Conservation (phyloP, 2,329 filamentous ascomycete species). For the Mycogone perniciosa region DNA sequence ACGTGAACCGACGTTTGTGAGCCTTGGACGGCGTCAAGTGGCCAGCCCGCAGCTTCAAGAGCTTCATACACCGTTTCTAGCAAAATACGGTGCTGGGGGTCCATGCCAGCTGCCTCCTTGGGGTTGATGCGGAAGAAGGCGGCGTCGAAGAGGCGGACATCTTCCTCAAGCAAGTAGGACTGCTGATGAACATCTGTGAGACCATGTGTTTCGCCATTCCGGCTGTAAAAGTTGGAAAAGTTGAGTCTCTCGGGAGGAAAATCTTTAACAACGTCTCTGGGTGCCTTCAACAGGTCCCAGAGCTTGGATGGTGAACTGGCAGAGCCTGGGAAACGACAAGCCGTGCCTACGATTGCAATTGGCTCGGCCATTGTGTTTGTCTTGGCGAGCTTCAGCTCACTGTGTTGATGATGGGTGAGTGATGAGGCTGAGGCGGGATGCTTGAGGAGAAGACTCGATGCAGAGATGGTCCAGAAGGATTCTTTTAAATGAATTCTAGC, state of each 20-base stretch:
- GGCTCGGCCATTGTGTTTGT: conserved; percentile 20
- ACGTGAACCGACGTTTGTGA: conserved; percentile 20
- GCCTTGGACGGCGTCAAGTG: conserved; percentile 22
- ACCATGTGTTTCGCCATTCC: conserved; percentile 27
- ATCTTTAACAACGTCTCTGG: conserved; percentile 27
- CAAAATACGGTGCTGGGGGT: conserved; percentile 37
- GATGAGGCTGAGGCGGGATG: no score
- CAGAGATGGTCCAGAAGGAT: no score
- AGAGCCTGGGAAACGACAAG: conserved; percentile 33
- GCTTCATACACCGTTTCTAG: conserved; percentile 36
- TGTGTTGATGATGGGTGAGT: no score
- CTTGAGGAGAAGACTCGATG: no score
- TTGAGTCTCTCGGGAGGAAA: conserved; percentile 20
- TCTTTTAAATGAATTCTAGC: no score
- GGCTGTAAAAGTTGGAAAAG: conserved; percentile 17
- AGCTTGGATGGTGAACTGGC: conserved; percentile 27
- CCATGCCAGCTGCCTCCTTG: conserved; percentile 33
- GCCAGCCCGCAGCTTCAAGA: conserved; percentile 30
- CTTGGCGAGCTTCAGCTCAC: no score
- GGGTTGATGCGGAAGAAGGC: conserved; percentile 35
- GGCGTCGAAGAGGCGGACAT: conserved; percentile 29
- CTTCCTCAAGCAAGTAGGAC: conserved; percentile 32
- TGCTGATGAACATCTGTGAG: conserved; percentile 11
- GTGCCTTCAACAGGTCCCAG: conserved; percentile 26
- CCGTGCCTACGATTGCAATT: conserved; percentile 36